These are phyloP conservation scores for Primulina huaijiensis DNA, from an alignment of 257 asterid species.

Conservation along the genomic window DNA sequence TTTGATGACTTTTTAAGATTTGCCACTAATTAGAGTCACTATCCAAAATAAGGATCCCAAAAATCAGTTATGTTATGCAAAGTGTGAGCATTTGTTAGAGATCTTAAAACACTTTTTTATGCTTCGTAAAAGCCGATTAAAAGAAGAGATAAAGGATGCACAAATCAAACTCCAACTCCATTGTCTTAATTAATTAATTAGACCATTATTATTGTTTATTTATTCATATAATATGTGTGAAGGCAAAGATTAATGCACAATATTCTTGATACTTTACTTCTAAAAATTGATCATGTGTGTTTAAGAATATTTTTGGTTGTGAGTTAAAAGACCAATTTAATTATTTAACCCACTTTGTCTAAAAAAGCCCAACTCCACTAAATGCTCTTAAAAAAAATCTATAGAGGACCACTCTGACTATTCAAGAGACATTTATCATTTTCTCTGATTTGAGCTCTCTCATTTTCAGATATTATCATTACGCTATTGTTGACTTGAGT, in stretches of 20 bases:
- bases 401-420: no score
- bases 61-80: slow-evolving; percentile 25
- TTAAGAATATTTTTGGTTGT: slow-evolving; percentile 21
- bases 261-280: not conserved
- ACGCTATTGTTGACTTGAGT: no score
- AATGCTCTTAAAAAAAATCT: no score
- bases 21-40: slow-evolving; percentile 20
- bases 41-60: slow-evolving; percentile 20
- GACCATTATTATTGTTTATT: not conserved
- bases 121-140: slow-evolving; percentile 22
- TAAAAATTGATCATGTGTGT: slow-evolving; percentile 20
- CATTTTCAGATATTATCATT: no score
- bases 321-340: not conserved
- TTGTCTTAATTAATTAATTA: slow-evolving; percentile 31
- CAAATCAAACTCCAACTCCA: slow-evolving; percentile 25
- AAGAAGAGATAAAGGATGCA: slow-evolving; percentile 43
- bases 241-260: not conserved
- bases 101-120: slow-evolving; percentile 35
- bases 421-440: no score
- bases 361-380: no score
- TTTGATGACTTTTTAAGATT: not conserved
- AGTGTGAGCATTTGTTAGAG: slow-evolving; percentile 31
- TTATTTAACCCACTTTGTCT: no score
- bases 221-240: not conserved
- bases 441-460: no score